Evolutionary conservation across 2,329 filamentous ascomycete genomes (phyloP), one percentile per base, ranked within the genome.

Genomic region (Furcasterigmium sp.): DNA sequence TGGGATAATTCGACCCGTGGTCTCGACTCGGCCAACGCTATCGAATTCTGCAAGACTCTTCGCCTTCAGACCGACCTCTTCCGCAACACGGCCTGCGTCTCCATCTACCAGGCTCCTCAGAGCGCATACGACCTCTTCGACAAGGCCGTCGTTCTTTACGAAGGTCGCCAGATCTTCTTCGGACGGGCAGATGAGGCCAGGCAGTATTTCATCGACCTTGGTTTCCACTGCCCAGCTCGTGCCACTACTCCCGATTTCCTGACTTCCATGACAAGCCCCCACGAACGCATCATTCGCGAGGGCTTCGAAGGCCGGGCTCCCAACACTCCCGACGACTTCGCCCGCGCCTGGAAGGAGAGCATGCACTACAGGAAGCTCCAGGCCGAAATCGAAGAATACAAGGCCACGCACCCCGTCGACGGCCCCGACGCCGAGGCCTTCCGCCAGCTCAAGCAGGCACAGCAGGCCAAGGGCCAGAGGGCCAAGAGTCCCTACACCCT

Each of bases 401-500:
- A 80, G 62, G 42, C 35, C 19, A 58, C 59, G 10, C 76, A 80
- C 46, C 75, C 76, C 18, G 63, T 80, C 49, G 61, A 70, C 51
- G 77, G 77, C 8, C 67, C 72, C n/a, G 75, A 80, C 42, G 76
- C 76, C 14, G 65, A 73, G 47, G 70, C 63, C 13, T 81, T 81
- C 69, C 75, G 77, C 48, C 70, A 67, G n/a, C 70, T 68, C 44
- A 73, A 67, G 62, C 62, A 67, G 41, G 68, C 68, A 13, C 73
- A 79, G 59, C 77, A 81, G 58, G 75, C 79, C 50, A 76, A 70
- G 56, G 56, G 65, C 21, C 73, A 77, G 58, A 84, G 87, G 3
- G 62, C 74, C 39, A 79, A 80, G 60, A 94, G 88, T 2, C 89
- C 91, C 0, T 95, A 84, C 62, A 95, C 88, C 1, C 70, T 95